Conservation (phyloP, 2,329 filamentous ascomycete species). For the Paecilomyces variotii region DNA sequence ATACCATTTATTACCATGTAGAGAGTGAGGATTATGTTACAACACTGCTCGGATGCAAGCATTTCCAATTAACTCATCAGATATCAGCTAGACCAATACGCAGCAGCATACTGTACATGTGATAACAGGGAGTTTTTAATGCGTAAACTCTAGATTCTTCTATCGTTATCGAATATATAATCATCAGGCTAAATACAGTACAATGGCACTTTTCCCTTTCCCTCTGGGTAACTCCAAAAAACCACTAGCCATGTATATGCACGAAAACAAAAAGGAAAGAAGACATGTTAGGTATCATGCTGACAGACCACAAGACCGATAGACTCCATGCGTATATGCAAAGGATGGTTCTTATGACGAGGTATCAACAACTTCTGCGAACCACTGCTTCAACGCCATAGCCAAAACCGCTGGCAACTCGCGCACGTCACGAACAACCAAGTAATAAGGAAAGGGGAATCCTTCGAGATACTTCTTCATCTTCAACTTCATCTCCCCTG, state of each 20-base stretch:
- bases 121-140: background rate
- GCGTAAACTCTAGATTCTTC: background rate
- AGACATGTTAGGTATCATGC: background rate
- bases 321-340: background rate
- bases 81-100: background rate
- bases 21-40: background rate
- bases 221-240: background rate
- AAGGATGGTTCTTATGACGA: slow-evolving; percentile 19
- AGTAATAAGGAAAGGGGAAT: slow-evolving; percentile 95
- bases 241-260: background rate
- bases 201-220: background rate
- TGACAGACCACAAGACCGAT: slow-evolving; percentile 4
- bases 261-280: background rate
- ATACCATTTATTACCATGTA: background rate
- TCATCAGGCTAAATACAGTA: background rate
- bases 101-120: background rate
- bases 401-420: slow-evolving; percentile 86
- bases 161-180: background rate
- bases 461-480: slow-evolving; percentile 89
- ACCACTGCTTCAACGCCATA: slow-evolving; percentile 89
- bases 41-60: too few species aligned
- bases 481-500: slow-evolving; percentile 58
- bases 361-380: slow-evolving; percentile 59
- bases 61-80: too few species aligned
- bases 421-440: slow-evolving; percentile 85